phyloP scores from a whole-genome alignment of 2,329 filamentous ascomycete species.

The Diaporthe citriasiana region DNA sequence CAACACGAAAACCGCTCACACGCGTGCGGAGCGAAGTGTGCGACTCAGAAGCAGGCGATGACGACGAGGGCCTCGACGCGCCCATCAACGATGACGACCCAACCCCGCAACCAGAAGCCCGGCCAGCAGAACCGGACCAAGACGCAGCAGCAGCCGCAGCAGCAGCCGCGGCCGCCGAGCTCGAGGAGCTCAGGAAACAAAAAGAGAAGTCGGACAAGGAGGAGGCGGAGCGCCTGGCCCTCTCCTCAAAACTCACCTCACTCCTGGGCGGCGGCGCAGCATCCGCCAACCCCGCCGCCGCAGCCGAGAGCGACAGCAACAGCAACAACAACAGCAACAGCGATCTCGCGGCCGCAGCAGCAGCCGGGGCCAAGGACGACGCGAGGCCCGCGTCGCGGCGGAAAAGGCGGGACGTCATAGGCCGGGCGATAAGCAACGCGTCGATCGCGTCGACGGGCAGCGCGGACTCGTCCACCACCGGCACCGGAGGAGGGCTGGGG shows the following conservation, averaged over 20 bases:
- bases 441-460: slow-evolving; percentile 66
- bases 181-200: slow-evolving; percentile 35
- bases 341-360: slow-evolving; percentile 32
- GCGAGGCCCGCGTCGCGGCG: slow-evolving; percentile 42
- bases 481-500: slow-evolving; percentile 20
- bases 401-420: slow-evolving; percentile 66
- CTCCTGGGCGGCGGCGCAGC: slow-evolving; percentile 55
- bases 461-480: slow-evolving; percentile 52
- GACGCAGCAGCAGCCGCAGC: not conserved
- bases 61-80: slow-evolving; percentile 40
- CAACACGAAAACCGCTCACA: slow-evolving; percentile 45
- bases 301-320: not conserved
- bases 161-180: slow-evolving; percentile 28
- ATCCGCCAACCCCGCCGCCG: slow-evolving; percentile 36
- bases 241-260: slow-evolving; percentile 59
- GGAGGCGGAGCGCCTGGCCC: slow-evolving; percentile 56
- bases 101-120: not conserved
- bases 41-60: slow-evolving; percentile 52
- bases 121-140: not conserved
- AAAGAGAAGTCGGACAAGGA: slow-evolving; percentile 42
- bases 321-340: slow-evolving; percentile 13
- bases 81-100: slow-evolving; percentile 37
- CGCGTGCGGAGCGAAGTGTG: slow-evolving; percentile 57
- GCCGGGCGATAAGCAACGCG: slow-evolving; percentile 70
- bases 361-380: slow-evolving; percentile 38